phyloP scores from a whole-genome alignment of 345 rosid species.

The Iberis pinnata region DNA sequence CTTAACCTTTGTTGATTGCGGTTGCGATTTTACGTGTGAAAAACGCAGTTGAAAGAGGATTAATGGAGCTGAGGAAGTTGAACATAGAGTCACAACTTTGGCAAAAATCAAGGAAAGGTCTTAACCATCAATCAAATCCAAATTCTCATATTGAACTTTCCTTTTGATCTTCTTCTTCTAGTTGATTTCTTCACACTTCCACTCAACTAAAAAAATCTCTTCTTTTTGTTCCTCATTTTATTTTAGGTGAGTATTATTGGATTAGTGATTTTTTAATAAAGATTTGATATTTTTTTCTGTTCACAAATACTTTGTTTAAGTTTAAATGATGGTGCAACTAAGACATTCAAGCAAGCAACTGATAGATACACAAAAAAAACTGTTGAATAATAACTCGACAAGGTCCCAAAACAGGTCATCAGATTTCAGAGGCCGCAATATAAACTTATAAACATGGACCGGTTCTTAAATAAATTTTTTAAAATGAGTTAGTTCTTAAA shows the following conservation, averaged over 20 bases:
- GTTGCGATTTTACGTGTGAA: neutral
- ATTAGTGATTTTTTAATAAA: neutral
- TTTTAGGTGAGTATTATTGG: slow-evolving; percentile 10
- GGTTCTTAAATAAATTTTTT: too few species aligned
- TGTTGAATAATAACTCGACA: too few species aligned
- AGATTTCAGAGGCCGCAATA: too few species aligned
- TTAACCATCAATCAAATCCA: slow-evolving; percentile 33
- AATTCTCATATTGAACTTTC: slow-evolving; percentile 31
- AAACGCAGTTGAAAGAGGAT: slow-evolving; percentile 68
- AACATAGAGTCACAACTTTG: slow-evolving; percentile 69
- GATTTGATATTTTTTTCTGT: too few species aligned
- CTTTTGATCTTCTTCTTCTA: slow-evolving; percentile 28
- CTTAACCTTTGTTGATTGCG: too few species aligned
- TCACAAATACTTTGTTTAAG: too few species aligned
- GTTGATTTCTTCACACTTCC: neutral
- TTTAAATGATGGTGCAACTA: too few species aligned
- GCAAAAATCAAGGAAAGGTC: slow-evolving; percentile 56
- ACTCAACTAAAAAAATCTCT: neutral
- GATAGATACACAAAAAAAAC: too few species aligned
- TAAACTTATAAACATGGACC: too few species aligned
- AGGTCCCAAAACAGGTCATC: too few species aligned
- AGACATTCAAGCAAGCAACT: too few species aligned
- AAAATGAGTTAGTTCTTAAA: too few species aligned
- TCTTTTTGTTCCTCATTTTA: neutral
- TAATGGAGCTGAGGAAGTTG: slow-evolving; percentile 67